Conservation (phyloP, 164 flowering plant species). For the Stephania cephalantha region DNA sequence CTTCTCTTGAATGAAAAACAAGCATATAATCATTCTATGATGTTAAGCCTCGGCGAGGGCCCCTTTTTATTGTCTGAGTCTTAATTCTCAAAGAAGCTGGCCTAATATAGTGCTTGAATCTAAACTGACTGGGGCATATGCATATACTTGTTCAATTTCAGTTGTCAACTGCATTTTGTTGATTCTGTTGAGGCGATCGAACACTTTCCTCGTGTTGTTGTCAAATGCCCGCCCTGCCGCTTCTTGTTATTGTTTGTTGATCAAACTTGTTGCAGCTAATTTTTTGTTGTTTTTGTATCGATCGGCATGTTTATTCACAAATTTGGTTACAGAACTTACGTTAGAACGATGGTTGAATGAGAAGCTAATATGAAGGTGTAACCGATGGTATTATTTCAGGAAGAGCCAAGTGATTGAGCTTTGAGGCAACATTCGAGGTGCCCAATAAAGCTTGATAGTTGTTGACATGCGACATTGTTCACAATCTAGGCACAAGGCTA, state of each 20-base stretch:
- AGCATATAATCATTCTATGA: not conserved
- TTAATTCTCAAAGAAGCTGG: not conserved
- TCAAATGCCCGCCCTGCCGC: not conserved
- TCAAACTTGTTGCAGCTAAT: not conserved
- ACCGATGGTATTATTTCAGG: conserved; percentile 2
- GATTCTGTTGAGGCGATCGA: too few species aligned
- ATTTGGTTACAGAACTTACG: not conserved
- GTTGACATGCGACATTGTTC: not conserved
- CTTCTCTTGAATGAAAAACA: not conserved
- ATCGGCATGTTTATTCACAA: not conserved
- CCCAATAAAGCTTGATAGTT: not conserved
- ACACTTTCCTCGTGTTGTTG: not conserved
- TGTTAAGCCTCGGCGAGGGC: not conserved
- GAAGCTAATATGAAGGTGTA: conserved; percentile 1
- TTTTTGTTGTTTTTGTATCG: not conserved
- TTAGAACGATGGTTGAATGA: not conserved
- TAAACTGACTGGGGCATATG: not conserved
- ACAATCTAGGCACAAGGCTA: not conserved
- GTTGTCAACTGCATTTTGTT: not conserved
- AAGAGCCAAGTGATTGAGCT: not conserved
- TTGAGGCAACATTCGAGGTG: not conserved
- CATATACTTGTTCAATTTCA: not conserved
- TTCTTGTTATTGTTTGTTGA: not conserved
- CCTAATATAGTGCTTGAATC: not conserved
- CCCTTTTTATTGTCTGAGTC: too few species aligned